Base-by-base conservation (phyloP, 768 basidiomycete species). In the Mycena floridula region DNA sequence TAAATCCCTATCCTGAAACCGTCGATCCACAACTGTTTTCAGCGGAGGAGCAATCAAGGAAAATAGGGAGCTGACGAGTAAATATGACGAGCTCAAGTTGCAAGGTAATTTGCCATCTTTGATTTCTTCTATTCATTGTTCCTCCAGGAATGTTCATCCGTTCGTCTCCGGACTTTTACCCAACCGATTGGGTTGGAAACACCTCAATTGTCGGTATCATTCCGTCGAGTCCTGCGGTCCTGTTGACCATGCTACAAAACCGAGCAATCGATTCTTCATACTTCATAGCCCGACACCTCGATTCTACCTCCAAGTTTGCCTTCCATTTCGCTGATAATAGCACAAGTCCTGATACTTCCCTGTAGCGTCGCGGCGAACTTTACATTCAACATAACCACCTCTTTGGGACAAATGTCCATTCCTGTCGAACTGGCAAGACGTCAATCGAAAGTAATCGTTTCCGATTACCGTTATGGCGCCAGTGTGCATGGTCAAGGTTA, bases 361-460 rank as follows among this genome's bases (percentile, higher is more conserved):
- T 16, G 25, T 25, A 54, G 53, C 21, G 24, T 25, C 1, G 40
- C 46, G 13, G 26, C 49, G 21, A 21, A 32, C 0, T 89, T 89
- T 67, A 77, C 72, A 41, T 50, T 90, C 36, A 77, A 70, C 16
- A 72, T 85, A 5, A 69, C 72, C 4, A 81, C 81, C 0, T n/a
- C n/a, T 69, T 72, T 15, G 55, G 56, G n/a, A 80, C 80, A 1
- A 49, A 58, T 1, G 50, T 89, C 28, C 68, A 74, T 90, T 12
- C 88, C 88, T 2, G 63, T 89, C 48, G 73, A 76, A 1, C 74
- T 91, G 8, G 55, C 62, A 24, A 88, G 88, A 7, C 74, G 87
- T n/a, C 76, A 89, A 58, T 85, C 82, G 39, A 89, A 86, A 56
- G 67, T 89, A 23, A 64, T 90, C 23, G 69, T 85, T 20, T 71